Conservation (phyloP, 768 basidiomycete species). For the Scleroderma citrinum region DNA sequence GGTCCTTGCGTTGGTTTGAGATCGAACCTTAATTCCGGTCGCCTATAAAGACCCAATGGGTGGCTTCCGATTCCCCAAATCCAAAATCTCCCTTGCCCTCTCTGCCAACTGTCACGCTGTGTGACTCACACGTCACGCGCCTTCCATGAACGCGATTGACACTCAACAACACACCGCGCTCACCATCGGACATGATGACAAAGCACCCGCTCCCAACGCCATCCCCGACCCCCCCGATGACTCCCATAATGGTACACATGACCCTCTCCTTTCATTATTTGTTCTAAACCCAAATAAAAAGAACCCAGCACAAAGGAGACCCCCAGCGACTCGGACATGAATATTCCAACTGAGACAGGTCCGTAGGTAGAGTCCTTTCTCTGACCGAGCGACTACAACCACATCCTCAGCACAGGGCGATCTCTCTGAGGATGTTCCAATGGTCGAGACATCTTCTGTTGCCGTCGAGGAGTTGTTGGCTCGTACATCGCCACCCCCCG, state of each 20-base stretch:
- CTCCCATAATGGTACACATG: constrained; percentile 37
- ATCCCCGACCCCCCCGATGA: constrained; percentile 13
- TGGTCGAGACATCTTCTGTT: constrained; percentile 33
- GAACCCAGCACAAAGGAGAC: constrained; percentile 35
- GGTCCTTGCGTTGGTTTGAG: constrained; percentile 69
- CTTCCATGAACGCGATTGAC: constrained; percentile 56
- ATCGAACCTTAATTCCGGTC: constrained; percentile 79
- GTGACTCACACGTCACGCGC: constrained; percentile 61
- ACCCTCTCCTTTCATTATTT: constrained; percentile 24
- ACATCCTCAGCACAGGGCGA: constrained; percentile 41
- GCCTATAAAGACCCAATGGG: constrained; percentile 80
- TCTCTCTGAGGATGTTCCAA: constrained; percentile 49
- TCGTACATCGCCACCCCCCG: constrained; percentile 7
- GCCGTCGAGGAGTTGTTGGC: constrained; percentile 11
- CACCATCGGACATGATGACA: constrained; percentile 25
- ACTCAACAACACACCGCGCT: constrained; percentile 24
- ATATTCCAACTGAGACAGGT: constrained; percentile 41
- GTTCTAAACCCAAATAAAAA: constrained; percentile 20
- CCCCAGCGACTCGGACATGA: constrained; percentile 30
- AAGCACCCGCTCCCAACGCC: constrained; percentile 15
- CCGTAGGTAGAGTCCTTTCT: constrained; percentile 19
- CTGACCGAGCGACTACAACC: constrained; percentile 34
- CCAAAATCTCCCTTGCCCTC: constrained; percentile 49
- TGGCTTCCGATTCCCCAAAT: constrained; percentile 63
- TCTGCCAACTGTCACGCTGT: constrained; percentile 49